Percentiles rank a stretch among this genome's conserved stretches.
These are phyloP conservation scores for Bremia lactucae DNA, from an alignment of 352 stramenopile genomes.

Conservation along the genomic window DNA sequence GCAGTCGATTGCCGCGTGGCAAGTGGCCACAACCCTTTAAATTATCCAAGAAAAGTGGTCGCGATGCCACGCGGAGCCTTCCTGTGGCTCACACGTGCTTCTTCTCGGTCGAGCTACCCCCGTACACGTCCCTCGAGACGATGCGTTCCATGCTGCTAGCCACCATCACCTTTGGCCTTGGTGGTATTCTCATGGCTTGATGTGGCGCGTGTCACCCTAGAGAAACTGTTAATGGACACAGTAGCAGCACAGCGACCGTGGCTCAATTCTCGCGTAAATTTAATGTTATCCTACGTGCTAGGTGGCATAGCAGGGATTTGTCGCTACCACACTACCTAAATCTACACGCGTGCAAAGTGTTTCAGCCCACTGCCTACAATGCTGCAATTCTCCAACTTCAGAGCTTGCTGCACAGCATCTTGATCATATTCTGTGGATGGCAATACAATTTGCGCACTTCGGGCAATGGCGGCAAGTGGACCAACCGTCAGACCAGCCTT, in stretches of 20 bases:
- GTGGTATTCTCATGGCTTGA: slow-evolving; percentile 83
- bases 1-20: slow-evolving; percentile 82
- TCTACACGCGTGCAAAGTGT: slow-evolving; percentile 81
- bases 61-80: slow-evolving; percentile 71
- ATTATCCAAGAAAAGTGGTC: slow-evolving; percentile 82
- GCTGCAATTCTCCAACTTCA: slow-evolving; percentile 68
- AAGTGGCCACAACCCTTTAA: slow-evolving; percentile 88
- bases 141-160: slow-evolving; percentile 88
- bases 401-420: slow-evolving; percentile 59
- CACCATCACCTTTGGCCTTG: slow-evolving; percentile 90
- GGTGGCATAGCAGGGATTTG: too few species aligned
- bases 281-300: too few species aligned
- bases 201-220: background rate
- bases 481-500: slow-evolving; percentile 53
- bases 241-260: too few species aligned
- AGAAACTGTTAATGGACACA: too few species aligned
- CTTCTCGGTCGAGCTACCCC: slow-evolving; percentile 91
- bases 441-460: slow-evolving; percentile 71
- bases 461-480: slow-evolving; percentile 58
- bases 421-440: slow-evolving; percentile 57
- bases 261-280: too few species aligned
- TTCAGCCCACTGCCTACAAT: slow-evolving; percentile 62
- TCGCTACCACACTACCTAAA: slow-evolving; percentile 3
- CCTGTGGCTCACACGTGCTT: slow-evolving; percentile 93
- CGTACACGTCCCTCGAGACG: slow-evolving; percentile 85